Percentiles rank a stretch among this genome's conserved stretches.
phyloP scores from a whole-genome alignment of 2,329 filamentous ascomycete species.

The Ophiostoma australiae region DNA sequence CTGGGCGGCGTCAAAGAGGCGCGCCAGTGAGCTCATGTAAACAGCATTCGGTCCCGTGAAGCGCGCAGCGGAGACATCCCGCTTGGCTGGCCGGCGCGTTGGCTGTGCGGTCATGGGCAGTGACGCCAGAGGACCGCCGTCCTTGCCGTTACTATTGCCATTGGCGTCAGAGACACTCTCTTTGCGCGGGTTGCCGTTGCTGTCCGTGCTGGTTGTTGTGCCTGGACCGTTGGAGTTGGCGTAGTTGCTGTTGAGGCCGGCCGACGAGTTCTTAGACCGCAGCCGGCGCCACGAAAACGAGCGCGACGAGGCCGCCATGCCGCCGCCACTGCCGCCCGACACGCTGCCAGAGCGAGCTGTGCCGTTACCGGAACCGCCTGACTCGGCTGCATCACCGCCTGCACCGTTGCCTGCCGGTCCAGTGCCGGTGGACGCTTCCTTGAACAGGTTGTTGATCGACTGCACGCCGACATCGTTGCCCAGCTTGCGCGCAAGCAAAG shows the following conservation, averaged over 20 bases:
- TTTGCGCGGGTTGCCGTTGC: slow-evolving; percentile 23
- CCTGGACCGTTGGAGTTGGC: slow-evolving; percentile 28
- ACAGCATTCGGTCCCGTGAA: slow-evolving; percentile 80
- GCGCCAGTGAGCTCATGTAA: slow-evolving; percentile 87
- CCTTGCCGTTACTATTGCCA: slow-evolving; percentile 12
- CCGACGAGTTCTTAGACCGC: slow-evolving; percentile 78
- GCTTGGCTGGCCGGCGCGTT: slow-evolving; percentile 63
- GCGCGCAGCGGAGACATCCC: slow-evolving; percentile 61
- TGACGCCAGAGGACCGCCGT: slow-evolving; percentile 49
- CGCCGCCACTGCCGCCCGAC: slow-evolving; percentile 39
- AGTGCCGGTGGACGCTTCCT: slow-evolving; percentile 49
- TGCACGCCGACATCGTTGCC: slow-evolving; percentile 90
- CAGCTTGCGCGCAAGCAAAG: slow-evolving; percentile 70
- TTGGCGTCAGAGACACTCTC: slow-evolving; percentile 50
- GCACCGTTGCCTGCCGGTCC: slow-evolving; percentile 32
- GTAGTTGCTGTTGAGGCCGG: slow-evolving; percentile 53
- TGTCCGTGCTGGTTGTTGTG: slow-evolving; percentile 43
- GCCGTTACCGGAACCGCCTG: neutral
- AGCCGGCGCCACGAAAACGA: slow-evolving; percentile 86
- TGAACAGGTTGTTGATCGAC: slow-evolving; percentile 67
- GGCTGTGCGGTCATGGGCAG: slow-evolving; percentile 69
- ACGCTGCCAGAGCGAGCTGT: neutral
- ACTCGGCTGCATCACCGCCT: slow-evolving; percentile 40
- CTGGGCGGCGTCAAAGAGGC: slow-evolving; percentile 89
- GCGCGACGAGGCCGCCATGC: slow-evolving; percentile 61